A percentile compares a stretch with the other conserved stretches of the same genome.
These are phyloP conservation scores for Metschnikowia similis DNA, from an alignment of 805 yeast species.

Conservation along the genomic window DNA sequence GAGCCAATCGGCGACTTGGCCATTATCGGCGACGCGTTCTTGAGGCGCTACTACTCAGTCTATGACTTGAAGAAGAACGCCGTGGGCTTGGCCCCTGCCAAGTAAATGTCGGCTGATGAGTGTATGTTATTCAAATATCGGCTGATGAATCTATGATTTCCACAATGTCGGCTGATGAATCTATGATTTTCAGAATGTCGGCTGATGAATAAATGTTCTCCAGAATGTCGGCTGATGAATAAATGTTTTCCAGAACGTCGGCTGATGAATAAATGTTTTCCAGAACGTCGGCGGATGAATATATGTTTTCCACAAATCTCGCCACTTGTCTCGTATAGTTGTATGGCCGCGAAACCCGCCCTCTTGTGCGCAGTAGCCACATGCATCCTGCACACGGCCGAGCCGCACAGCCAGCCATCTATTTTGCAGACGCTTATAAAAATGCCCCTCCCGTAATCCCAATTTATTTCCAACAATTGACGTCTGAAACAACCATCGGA, in stretches of 20 bases:
- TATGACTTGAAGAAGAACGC: constrained; percentile 89
- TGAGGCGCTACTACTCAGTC: constrained; percentile 90
- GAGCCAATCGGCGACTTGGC: constrained; percentile 96
- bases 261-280: too few species aligned
- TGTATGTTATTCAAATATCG: too few species aligned
- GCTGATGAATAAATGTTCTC: too few species aligned
- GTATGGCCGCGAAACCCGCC: background rate
- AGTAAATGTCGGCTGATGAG: constrained; percentile 8
- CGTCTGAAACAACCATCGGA: background rate
- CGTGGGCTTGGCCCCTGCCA: constrained; percentile 87
- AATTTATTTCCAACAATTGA: too few species aligned
- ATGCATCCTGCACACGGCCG: background rate
- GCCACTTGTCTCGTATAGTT: background rate
- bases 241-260: too few species aligned
- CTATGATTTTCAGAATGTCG: background rate
- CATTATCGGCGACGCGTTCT: constrained; percentile 94
- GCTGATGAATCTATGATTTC: background rate
- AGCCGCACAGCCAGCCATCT: constrained; percentile 14
- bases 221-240: too few species aligned
- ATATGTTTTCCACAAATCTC: too few species aligned
- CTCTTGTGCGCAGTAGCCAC: background rate
- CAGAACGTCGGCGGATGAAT: too few species aligned
- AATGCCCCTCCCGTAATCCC: background rate
- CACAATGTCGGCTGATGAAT: background rate
- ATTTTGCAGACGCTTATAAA: constrained; percentile 4